A percentile compares a stretch with the other conserved stretches of the same genome.
These are phyloP conservation scores for Arthrobotrys pseudoclavata DNA, from an alignment of 2,329 filamentous ascomycete species.

Conservation along the genomic window DNA sequence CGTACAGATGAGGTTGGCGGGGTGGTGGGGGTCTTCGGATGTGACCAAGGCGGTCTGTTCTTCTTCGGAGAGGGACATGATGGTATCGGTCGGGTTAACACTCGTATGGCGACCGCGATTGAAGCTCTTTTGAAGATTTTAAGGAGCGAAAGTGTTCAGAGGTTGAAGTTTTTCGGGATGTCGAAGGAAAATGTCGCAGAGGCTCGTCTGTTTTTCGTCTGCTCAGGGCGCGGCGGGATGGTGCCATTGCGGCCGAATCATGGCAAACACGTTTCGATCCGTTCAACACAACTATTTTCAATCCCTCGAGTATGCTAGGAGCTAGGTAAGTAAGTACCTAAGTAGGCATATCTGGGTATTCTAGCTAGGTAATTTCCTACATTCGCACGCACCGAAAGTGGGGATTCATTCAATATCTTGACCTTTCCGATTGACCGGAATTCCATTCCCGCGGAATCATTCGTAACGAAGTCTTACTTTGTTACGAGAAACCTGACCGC, in stretches of 20 bases:
- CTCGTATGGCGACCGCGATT: constrained; percentile 7
- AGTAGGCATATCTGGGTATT: background rate
- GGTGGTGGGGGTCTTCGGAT: constrained; percentile 81
- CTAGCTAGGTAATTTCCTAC: too few relatives aligned
- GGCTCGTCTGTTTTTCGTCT: background rate
- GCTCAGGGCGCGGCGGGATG: constrained; percentile 11
- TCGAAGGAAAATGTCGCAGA: constrained; percentile 35
- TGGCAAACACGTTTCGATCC: constrained; percentile 21
- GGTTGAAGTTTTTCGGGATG: constrained; percentile 6
- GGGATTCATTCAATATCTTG: too few relatives aligned
- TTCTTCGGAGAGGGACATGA: constrained; percentile 48
- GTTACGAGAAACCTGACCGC: constrained; percentile 4
- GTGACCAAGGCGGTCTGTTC: constrained; percentile 51
- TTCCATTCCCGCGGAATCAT: too few relatives aligned
- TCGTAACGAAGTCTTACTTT: background rate
- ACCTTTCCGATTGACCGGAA: too few relatives aligned
- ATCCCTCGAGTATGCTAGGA: too few relatives aligned
- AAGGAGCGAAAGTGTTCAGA: background rate
- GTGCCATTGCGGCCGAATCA: constrained; percentile 31
- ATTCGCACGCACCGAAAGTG: too few relatives aligned
- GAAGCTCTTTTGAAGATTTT: background rate
- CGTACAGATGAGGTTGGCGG: constrained; percentile 80
- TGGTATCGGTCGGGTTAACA: background rate
- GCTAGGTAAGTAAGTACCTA: too few relatives aligned
- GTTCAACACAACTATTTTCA: background rate